Percentiles rank a stretch among this genome's conserved stretches.
phyloP scores from a whole-genome alignment of 2,329 filamentous ascomycete genomes.

The Immersiporthe knoxdaviesiana region DNA sequence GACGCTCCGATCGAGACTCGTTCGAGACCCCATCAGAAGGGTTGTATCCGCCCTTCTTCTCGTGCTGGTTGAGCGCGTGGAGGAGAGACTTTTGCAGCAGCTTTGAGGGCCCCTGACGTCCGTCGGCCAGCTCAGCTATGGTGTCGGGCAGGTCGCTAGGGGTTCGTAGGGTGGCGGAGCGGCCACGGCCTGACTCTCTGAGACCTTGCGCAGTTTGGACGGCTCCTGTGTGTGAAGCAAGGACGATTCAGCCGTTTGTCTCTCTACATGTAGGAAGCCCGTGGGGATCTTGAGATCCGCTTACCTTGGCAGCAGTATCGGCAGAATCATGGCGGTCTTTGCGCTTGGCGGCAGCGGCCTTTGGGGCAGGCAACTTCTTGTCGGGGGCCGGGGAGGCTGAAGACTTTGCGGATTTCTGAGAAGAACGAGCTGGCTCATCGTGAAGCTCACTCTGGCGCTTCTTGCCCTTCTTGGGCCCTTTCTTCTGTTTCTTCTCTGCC shows the following conservation, averaged over 20 bases:
- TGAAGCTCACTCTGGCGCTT: conserved; percentile 66
- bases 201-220: conserved; percentile 59
- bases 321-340: conserved; percentile 62
- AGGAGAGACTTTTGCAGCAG: conserved; percentile 71
- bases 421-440: conserved; percentile 46
- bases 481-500: conserved; percentile 62
- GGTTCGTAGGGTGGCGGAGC: conserved; percentile 47
- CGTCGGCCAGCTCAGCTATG: conserved; percentile 60
- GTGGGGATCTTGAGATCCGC: conserved; percentile 27
- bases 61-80: conserved; percentile 66
- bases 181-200: conserved; percentile 50
- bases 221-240: conserved; percentile 47
- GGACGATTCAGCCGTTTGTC: background rate
- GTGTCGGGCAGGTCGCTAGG: conserved; percentile 56
- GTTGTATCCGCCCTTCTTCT: conserved; percentile 66
- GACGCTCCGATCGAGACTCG: conserved; percentile 67
- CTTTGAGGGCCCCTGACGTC: conserved; percentile 70
- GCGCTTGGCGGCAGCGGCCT: conserved; percentile 52
- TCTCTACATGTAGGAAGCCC: too few species aligned
- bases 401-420: conserved; percentile 44
- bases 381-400: conserved; percentile 43
- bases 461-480: conserved; percentile 62
- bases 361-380: conserved; percentile 46
- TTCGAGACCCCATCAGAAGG: conserved; percentile 66
- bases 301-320: conserved; percentile 55